Conservation (phyloP, 1,284 basidiomycete species). For the Laetiporus sulphureus region DNA sequence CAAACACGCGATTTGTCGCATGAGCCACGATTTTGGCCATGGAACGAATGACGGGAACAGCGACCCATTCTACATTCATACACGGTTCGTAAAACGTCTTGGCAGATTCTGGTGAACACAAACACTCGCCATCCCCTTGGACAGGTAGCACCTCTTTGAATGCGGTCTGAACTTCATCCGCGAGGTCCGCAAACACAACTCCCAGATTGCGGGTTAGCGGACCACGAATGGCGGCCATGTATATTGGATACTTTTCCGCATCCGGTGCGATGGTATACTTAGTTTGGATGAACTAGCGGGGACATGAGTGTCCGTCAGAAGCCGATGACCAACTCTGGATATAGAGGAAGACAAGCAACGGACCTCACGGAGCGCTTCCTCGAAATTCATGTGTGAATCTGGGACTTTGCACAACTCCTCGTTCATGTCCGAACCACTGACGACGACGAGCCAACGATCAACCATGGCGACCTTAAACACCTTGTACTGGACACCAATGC, state of each 20-base stretch:
- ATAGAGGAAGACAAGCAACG: neutral
- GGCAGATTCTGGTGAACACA: neutral
- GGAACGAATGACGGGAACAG: slow-evolving; percentile 26
- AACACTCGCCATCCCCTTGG: slow-evolving; percentile 6
- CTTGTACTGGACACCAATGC: slow-evolving; percentile 6
- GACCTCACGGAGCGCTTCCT: slow-evolving; percentile 3
- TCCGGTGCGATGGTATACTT: slow-evolving; percentile 7
- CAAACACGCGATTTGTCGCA: slow-evolving; percentile 39
- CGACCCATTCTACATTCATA: slow-evolving; percentile 14
- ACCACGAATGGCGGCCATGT: slow-evolving; percentile 4
- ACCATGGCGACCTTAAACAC: slow-evolving; percentile 27
- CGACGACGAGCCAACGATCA: slow-evolving; percentile 26
- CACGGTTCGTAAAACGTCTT: neutral
- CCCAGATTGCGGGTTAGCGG: slow-evolving; percentile 11
- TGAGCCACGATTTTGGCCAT: slow-evolving; percentile 37
- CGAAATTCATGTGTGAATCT: slow-evolving; percentile 28
- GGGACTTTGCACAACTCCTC: slow-evolving; percentile 30
- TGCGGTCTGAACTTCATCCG: slow-evolving; percentile 14
- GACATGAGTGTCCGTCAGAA: neutral
- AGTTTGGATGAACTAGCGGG: slow-evolving; percentile 3
- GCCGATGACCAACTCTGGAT: slow-evolving; percentile 16
- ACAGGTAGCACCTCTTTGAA: slow-evolving; percentile 5
- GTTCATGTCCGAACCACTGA: slow-evolving; percentile 25
- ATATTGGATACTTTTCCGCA: neutral
- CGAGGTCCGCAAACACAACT: slow-evolving; percentile 11